Conservation (phyloP, 768 basidiomycete genomes). For the Nidularia pulvinata region DNA sequence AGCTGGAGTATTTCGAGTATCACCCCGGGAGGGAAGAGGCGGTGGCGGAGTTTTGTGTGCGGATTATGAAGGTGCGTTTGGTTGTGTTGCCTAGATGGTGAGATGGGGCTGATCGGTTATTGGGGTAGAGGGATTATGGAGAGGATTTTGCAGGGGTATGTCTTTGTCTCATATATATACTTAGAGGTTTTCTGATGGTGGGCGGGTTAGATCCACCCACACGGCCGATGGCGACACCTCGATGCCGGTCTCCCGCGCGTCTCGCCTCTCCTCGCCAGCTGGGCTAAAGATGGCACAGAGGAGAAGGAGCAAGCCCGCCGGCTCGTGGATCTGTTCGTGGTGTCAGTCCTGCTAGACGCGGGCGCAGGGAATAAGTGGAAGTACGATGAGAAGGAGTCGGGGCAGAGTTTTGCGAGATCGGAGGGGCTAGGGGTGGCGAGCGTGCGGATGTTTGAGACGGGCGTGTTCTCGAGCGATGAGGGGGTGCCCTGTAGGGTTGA, state of each 20-base stretch:
- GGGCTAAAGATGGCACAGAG: constrained; percentile 42
- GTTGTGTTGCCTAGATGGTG: neutral
- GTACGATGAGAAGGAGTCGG: constrained; percentile 63
- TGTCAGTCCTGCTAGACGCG: constrained; percentile 93
- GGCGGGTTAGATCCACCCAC: constrained; percentile 74
- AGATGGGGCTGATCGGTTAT: constrained; percentile 6
- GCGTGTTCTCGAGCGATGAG: constrained; percentile 74
- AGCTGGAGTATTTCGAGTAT: constrained; percentile 86
- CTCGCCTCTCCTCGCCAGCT: constrained; percentile 53
- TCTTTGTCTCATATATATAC: neutral
- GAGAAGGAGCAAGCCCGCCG: constrained; percentile 65
- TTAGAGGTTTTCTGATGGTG: neutral
- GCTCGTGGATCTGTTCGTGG: constrained; percentile 86
- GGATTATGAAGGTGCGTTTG: constrained; percentile 71
- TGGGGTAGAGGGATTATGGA: constrained; percentile 66
- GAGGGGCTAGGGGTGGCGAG: constrained; percentile 91
- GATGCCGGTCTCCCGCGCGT: constrained; percentile 71
- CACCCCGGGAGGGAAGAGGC: constrained; percentile 71
- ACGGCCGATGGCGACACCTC: constrained; percentile 90
- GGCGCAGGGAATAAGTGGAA: constrained; percentile 87
- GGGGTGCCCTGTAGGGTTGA: constrained; percentile 75
- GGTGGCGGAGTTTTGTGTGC: constrained; percentile 73
- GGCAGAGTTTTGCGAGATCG: constrained; percentile 57
- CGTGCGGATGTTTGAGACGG: constrained; percentile 84
- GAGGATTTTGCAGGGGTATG: constrained; percentile 63